These are phyloP conservation scores for Clonostachys sp. DNA, from an alignment of 2,329 filamentous ascomycete species.

Conservation along the genomic window DNA sequence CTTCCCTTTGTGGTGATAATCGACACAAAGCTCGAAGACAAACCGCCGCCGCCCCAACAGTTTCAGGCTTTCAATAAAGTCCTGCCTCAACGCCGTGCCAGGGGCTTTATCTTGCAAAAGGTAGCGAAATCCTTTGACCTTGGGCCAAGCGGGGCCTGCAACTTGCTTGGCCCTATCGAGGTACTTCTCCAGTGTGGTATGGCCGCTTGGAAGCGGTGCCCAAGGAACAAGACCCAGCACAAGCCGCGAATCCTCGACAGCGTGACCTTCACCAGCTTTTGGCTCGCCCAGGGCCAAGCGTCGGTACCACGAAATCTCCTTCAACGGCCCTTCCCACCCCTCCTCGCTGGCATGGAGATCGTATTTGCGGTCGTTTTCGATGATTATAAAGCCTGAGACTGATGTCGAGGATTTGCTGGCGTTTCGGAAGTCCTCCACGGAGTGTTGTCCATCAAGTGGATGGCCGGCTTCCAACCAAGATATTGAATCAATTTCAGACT, in stretches of 20 bases:
- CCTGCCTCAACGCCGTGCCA: conserved; percentile 57
- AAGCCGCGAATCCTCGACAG: conserved; percentile 44
- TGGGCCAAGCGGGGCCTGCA: conserved; percentile 60
- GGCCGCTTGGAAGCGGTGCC: conserved; percentile 71
- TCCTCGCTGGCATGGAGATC: conserved; percentile 51
- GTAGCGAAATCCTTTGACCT: conserved; percentile 76
- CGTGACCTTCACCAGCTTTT: conserved; percentile 63
- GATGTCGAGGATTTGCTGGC: conserved; percentile 31
- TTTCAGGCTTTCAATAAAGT: conserved; percentile 62
- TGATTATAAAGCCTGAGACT: conserved; percentile 69
- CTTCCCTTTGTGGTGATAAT: conserved; percentile 71
- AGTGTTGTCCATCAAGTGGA: conserved; percentile 52
- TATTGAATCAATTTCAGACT: conserved; percentile 60
- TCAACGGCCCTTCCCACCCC: conserved; percentile 67
- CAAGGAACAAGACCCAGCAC: conserved; percentile 74
- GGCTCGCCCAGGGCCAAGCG: conserved; percentile 60
- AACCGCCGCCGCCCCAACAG: conserved; percentile 59
- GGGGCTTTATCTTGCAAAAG: conserved; percentile 72
- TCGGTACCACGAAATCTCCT: conserved; percentile 67
- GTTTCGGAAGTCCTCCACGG: conserved; percentile 56
- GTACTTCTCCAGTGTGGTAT: conserved; percentile 57
- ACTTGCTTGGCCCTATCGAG: conserved; percentile 53
- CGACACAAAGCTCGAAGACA: conserved; percentile 79
- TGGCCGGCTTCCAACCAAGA: conserved; percentile 61
- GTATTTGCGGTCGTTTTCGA: conserved; percentile 76